phyloP scores from a whole-genome alignment of 345 rosid genomes.

The Ceriops decandra region DNA sequence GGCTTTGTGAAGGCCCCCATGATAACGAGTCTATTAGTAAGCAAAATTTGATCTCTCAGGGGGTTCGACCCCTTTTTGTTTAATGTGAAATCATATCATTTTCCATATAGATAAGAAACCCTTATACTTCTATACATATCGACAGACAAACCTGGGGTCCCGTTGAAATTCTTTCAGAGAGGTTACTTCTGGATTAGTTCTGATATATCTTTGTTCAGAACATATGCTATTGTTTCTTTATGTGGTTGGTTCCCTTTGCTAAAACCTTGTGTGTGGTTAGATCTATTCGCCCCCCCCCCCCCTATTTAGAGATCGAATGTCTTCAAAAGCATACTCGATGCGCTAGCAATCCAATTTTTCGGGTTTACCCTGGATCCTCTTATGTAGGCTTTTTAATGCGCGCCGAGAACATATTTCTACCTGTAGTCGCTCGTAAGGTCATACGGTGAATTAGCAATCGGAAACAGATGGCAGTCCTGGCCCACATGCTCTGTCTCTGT shows the following conservation, averaged over 20 bases:
- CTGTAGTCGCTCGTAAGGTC: not conserved
- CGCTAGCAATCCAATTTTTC: no score
- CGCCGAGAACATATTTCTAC: no score
- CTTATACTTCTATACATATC: not conserved
- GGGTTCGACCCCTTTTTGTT: not conserved
- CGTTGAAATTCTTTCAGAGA: not conserved
- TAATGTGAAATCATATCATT: not conserved
- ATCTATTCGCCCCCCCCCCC: no score
- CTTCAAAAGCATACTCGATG: no score
- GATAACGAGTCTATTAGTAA: not conserved
- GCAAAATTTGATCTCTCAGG: not conserved
- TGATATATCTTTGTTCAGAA: not conserved
- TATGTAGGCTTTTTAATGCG: no score
- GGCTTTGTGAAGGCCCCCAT: conserved; percentile 29
- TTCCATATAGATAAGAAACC: not conserved
- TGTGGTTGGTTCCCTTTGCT: not conserved
- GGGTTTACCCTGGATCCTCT: no score
- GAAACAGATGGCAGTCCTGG: not conserved
- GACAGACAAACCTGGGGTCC: not conserved
- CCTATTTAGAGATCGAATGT: no score
- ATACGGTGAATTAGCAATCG: not conserved
- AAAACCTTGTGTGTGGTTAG: no score
- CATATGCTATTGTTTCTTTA: not conserved
- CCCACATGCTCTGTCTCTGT: not conserved
- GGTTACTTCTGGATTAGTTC: not conserved